phyloP scores from a whole-genome alignment of 371 early-diverging fungal species.

The Circinella umbellata region DNA sequence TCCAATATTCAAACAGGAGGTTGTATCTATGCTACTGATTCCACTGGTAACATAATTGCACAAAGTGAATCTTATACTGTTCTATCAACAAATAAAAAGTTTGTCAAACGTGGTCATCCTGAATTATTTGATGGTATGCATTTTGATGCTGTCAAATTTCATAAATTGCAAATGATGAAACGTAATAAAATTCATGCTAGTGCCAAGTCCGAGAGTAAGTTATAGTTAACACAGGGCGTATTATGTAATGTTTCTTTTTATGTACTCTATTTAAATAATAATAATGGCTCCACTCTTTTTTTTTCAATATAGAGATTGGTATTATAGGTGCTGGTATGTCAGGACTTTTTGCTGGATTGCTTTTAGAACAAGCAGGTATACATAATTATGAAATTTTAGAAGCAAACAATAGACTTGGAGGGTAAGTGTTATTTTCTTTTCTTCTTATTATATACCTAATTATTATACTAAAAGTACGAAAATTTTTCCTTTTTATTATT shows the following conservation, averaged over 20 bases:
- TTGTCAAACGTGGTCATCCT: constrained; percentile 26
- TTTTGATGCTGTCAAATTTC: constrained; percentile 36
- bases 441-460: not conserved
- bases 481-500: not conserved
- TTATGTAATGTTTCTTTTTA: no score
- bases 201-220: constrained; percentile 22
- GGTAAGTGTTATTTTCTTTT: constrained; percentile 18
- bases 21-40: constrained; percentile 22
- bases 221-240: no score
- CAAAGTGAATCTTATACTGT: constrained; percentile 20
- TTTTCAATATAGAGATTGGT: constrained; percentile 28
- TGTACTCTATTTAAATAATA: no score
- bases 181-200: constrained; percentile 9
- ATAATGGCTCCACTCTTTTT: no score
- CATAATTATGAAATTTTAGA: constrained; percentile 39
- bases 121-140: constrained; percentile 27
- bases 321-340: constrained; percentile 45
- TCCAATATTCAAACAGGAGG: constrained; percentile 9
- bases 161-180: constrained; percentile 12
- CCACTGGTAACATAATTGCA: constrained; percentile 8
- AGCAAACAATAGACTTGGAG: constrained; percentile 36
- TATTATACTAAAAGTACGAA: not conserved
- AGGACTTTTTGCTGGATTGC: constrained; percentile 33
- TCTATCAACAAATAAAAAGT: constrained; percentile 1
- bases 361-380: constrained; percentile 36